Percentiles rank a stretch among this genome's conserved stretches.
phyloP scores from a whole-genome alignment of 164 flowering plant species.

The Aristolochia fimbriata region DNA sequence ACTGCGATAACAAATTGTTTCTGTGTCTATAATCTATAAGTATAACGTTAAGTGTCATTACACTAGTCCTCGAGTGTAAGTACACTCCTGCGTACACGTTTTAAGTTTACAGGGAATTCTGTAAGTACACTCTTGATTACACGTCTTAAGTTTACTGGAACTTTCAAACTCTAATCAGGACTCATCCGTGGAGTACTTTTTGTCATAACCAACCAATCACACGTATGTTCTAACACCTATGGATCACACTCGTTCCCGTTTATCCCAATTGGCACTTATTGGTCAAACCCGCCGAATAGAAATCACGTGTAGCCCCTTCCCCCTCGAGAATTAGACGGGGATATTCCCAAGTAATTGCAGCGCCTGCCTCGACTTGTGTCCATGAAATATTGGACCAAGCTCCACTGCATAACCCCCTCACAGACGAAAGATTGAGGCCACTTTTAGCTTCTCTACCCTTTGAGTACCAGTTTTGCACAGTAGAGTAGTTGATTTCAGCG shows the following conservation, averaged over 20 bases:
- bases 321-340: slow-evolving; percentile 95
- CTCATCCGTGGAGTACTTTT: too few species aligned
- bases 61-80: too few species aligned
- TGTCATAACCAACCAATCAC: too few species aligned
- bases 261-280: slow-evolving; percentile 95
- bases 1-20: too few species aligned
- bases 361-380: slow-evolving; percentile 98
- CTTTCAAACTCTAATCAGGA: too few species aligned
- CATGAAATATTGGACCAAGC: slow-evolving; percentile 81
- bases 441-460: slow-evolving; percentile 89
- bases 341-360: slow-evolving; percentile 98
- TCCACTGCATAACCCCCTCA: slow-evolving; percentile 84
- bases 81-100: too few species aligned
- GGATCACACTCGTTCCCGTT: slow-evolving; percentile 97
- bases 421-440: slow-evolving; percentile 91
- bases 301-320: slow-evolving; percentile 83
- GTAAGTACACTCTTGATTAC: too few species aligned
- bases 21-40: too few species aligned
- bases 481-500: slow-evolving; percentile 91
- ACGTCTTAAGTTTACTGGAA: too few species aligned
- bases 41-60: too few species aligned
- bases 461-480: slow-evolving; percentile 97
- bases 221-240: slow-evolving; percentile 83
- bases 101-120: too few species aligned
- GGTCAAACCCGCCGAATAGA: slow-evolving; percentile 88